phyloP scores from a whole-genome alignment of 2,329 filamentous ascomycete species.

The Aspergillus sp. region DNA sequence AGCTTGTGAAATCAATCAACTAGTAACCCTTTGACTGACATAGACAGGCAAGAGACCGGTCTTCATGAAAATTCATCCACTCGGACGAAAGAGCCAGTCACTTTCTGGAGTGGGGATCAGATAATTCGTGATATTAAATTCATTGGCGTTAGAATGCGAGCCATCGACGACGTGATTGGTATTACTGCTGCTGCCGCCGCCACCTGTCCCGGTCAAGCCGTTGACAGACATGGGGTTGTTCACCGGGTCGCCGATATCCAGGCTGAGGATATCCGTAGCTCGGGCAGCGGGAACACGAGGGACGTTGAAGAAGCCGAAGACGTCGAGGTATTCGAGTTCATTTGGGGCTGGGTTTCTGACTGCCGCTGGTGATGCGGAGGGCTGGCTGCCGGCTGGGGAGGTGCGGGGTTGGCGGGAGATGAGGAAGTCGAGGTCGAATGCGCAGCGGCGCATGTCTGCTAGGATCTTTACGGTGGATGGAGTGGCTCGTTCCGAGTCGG shows the following conservation, averaged over 20 bases:
- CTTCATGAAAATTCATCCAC: background rate
- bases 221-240: constrained; percentile 41
- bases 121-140: constrained; percentile 51
- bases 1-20: no score
- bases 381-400: constrained; percentile 37
- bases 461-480: constrained; percentile 83
- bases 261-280: constrained; percentile 27
- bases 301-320: constrained; percentile 94
- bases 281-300: constrained; percentile 63
- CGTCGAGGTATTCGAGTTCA: constrained; percentile 85
- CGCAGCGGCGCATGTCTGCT: constrained; percentile 87
- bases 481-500: constrained; percentile 70
- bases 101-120: constrained; percentile 49
- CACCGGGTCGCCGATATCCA: constrained; percentile 30
- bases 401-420: constrained; percentile 75
- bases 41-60: no score
- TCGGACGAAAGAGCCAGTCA: constrained; percentile 46
- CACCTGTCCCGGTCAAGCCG: constrained; percentile 30
- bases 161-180: constrained; percentile 21
- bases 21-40: no score
- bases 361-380: constrained; percentile 34
- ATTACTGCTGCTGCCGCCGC: background rate
- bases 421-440: constrained; percentile 85
- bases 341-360: constrained; percentile 71
- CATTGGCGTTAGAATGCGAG: constrained; percentile 31